phyloP scores from a whole-genome alignment of 2,329 filamentous ascomycete species.

The Alternaria sp. region DNA sequence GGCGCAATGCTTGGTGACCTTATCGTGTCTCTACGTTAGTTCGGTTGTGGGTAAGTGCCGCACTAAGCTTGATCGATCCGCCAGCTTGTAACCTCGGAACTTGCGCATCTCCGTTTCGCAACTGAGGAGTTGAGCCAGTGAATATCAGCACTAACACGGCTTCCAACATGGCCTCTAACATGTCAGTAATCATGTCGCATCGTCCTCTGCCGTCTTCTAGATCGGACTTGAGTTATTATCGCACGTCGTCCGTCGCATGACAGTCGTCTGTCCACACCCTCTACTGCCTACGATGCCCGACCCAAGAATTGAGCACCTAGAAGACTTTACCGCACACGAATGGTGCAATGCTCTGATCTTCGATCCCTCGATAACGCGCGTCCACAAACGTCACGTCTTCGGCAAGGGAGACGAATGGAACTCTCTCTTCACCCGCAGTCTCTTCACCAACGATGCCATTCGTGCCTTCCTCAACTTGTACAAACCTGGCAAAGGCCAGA shows the following conservation, averaged over 20 bases:
- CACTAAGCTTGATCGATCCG: background rate
- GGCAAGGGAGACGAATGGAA: conserved; percentile 13
- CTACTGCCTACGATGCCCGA: background rate
- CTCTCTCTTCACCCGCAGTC: conserved; percentile 31
- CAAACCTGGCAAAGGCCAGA: conserved; percentile 19
- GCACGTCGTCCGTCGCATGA: background rate
- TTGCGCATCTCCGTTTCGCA: conserved; percentile 7
- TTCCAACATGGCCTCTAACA: background rate
- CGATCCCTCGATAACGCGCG: conserved; percentile 23
- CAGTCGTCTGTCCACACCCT: background rate
- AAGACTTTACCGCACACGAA: conserved; percentile 36
- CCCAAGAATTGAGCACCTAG: conserved; percentile 29
- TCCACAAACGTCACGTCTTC: conserved; percentile 23
- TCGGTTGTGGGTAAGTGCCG: background rate
- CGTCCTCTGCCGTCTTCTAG: background rate
- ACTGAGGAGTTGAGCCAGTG: background rate
- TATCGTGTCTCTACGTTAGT: background rate
- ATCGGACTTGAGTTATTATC: background rate
- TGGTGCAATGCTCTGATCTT: conserved; percentile 39
- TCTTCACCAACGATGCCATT: conserved; percentile 35
- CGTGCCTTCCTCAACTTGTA: conserved; percentile 38
- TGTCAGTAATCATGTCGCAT: background rate
- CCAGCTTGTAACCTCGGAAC: conserved; percentile 12
- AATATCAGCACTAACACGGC: background rate
- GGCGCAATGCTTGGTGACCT: background rate